Base-by-base conservation (phyloP, 306 rosid species). In the Amphicarpaea edgeworthii region DNA sequence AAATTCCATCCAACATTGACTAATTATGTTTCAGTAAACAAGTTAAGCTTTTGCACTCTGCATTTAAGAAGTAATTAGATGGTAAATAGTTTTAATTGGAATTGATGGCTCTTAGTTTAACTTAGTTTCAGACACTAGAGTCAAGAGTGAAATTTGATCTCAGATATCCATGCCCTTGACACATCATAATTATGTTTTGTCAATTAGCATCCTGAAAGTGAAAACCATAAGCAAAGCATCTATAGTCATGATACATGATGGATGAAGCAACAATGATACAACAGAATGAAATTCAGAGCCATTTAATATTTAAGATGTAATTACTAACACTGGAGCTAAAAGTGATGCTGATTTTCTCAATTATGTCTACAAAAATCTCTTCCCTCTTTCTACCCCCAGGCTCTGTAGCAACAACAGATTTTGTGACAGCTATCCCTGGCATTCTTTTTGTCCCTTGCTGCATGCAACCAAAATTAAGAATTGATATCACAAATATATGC, bases 331-430 rank as follows among this genome's bases (percentile, higher is more conserved):
- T 92, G 19, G 96, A 92, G 84, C 97, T 90, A 73, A 92, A 90
- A 80, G 97, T 92, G 60, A 90, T 84, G 83, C 96, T 92, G 92
- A 92, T 92, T 88, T 92, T 92, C 88, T 92, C 97, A 50, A 92
- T 92, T 82, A 92, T 90, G 78, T 90, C 97, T 24, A 92, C 97
- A 84, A 90, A 92, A 55, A 92, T 92, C 81, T 90, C 97, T 85
- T 92, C 97, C 86, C 97, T 92, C 86, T 45, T 88, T 80, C 86
- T 92, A 77, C 93, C 97, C 73, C 92, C 90, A 42, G 93, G 92
- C 42, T 87, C 97, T 62, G 85, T 90, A 60, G 93, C 93, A 58
- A 92, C 92, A 79, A 92, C 96, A 75, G 96, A 92, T 76, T 92
- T 92, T 67, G 96, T 90, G 80, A 92, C 93, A 46, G 97, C 97